These are phyloP conservation scores for Sarcomyxa edulis DNA, from an alignment of 768 basidiomycete species.

Conservation along the genomic window DNA sequence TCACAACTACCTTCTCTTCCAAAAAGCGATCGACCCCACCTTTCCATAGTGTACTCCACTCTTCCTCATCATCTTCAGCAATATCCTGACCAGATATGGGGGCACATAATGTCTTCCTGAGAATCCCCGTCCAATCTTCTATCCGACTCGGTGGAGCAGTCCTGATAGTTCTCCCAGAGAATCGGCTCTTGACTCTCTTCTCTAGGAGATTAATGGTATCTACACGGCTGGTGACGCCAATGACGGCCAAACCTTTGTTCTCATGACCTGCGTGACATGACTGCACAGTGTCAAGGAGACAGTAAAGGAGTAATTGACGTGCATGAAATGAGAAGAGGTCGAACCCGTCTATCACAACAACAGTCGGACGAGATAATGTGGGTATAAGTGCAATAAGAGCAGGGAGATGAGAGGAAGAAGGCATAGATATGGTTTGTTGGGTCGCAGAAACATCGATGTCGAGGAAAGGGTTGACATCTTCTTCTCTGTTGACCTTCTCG, in stretches of 20 bases:
- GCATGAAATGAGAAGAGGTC: constrained; percentile 92
- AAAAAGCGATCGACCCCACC: constrained; percentile 53
- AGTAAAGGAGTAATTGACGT: constrained; percentile 90
- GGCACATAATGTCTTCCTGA: constrained; percentile 38
- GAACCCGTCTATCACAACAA: constrained; percentile 87
- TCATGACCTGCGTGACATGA: constrained; percentile 60
- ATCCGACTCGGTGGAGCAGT: constrained; percentile 56
- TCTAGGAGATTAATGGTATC: constrained; percentile 88
- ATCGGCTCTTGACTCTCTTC: constrained; percentile 96
- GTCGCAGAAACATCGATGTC: constrained; percentile 22
- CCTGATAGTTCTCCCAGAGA: constrained; percentile 87
- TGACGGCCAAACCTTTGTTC: constrained; percentile 70
- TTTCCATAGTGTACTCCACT: constrained; percentile 64
- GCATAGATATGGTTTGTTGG: constrained; percentile 32
- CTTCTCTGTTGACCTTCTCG: constrained; percentile 26
- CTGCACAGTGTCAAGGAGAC: constrained; percentile 91
- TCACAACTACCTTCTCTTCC: constrained; percentile 36
- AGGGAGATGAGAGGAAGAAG: constrained; percentile 67
- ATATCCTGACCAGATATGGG: constrained; percentile 16
- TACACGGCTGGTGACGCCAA: constrained; percentile 83
- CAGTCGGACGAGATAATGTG: constrained; percentile 70
- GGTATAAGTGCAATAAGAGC: constrained; percentile 72
- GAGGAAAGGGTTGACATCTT: constrained; percentile 44
- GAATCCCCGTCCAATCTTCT: constrained; percentile 44
- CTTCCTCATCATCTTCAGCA: constrained; percentile 23